phyloP scores from a whole-genome alignment of 192 early-diverging fungal species.

The Chytriomyces confervae region DNA sequence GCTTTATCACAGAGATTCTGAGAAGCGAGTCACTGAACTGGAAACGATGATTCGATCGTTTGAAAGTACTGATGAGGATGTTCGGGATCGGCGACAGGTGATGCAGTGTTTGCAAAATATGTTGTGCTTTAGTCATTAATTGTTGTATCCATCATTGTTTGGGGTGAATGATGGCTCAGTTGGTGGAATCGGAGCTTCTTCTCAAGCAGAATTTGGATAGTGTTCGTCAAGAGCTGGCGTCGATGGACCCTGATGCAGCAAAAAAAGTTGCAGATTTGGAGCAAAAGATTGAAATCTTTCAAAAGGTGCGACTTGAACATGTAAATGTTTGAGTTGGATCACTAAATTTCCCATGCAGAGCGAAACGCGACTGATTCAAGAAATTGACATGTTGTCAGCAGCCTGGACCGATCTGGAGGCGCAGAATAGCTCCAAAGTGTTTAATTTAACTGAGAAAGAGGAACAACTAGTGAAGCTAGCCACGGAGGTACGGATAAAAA shows the following conservation, averaged over 20 bases:
- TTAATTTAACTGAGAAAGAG: slow-evolving; percentile 77
- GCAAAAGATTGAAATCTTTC: slow-evolving; percentile 59
- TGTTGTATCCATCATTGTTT: too few relatives aligned
- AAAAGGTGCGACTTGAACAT: slow-evolving; percentile 54
- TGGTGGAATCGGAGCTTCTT: slow-evolving; percentile 9
- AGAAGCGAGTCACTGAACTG: slow-evolving; percentile 7
- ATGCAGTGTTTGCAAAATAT: slow-evolving; percentile 8
- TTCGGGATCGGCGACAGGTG: slow-evolving; percentile 18
- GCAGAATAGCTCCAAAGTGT: slow-evolving; percentile 79
- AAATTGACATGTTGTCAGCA: slow-evolving; percentile 70
- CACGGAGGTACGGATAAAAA: slow-evolving; percentile 64
- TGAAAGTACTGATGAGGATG: slow-evolving; percentile 14
- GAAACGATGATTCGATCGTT: slow-evolving; percentile 12
- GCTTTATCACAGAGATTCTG: slow-evolving; percentile 2
- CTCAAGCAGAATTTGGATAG: slow-evolving; percentile 28
- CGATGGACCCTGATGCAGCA: slow-evolving; percentile 36
- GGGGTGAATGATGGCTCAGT: too few relatives aligned
- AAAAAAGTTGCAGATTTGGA: slow-evolving; percentile 58
- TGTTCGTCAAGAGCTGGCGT: slow-evolving; percentile 7
- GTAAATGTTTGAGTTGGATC: slow-evolving; percentile 33
- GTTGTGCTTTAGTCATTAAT: not conserved
- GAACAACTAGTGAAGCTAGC: slow-evolving; percentile 76
- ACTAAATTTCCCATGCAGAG: slow-evolving; percentile 41
- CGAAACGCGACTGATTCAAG: slow-evolving; percentile 59
- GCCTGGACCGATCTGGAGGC: slow-evolving; percentile 84